Evolutionary conservation across 108 stramenopile genomes (phyloP), one percentile per base, ranked within the genome.

Genomic region (Epipyxis sp.): DNA sequence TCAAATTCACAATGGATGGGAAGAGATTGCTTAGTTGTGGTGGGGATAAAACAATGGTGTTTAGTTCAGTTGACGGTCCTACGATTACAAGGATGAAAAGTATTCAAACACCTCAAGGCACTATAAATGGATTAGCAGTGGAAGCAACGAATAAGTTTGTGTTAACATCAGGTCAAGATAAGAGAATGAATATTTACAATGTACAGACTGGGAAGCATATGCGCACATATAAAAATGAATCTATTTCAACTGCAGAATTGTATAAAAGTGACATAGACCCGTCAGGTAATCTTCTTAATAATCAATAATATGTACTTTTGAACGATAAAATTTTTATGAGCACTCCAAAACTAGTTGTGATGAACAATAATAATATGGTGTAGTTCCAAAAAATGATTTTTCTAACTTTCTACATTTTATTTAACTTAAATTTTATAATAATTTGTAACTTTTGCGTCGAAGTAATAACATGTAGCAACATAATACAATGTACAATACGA

Each of bases 241-340:
- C 30, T 0, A 76, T 62, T 37, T n/a, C n/a, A n/a, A 65, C 34
- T 0, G 72, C 79, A 16, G 82, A 83, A 43, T 76, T 83, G 32
- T 83, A 81, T 80, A 81, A 81, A 77, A 78, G 80, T 34, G 82
- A 78, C 34, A 13, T 83, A 59, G 82, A 83, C 35, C 80, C 82
- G 1, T 76, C 71, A 74, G n/a, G n/a, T n/a, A n/a, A n/a, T n/a
- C n/a, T n/a, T n/a, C n/a, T n/a, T n/a, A n/a, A n/a, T n/a, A n/a
- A n/a, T n/a, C 54, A n/a, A 57, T n/a, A n/a, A n/a, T 57, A n/a
- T n/a, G 25, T 57, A n/a, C n/a, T 57, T n/a, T 57, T 57, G 54
- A n/a, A n/a, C 25, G n/a, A n/a, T n/a, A n/a, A n/a, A n/a, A n/a
- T n/a, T n/a, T n/a, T n/a, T n/a, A n/a, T n/a, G n/a, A n/a, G n/a